phyloP scores from a whole-genome alignment of 1,284 basidiomycete genomes.

The Melampsora abietis-canadensis region DNA sequence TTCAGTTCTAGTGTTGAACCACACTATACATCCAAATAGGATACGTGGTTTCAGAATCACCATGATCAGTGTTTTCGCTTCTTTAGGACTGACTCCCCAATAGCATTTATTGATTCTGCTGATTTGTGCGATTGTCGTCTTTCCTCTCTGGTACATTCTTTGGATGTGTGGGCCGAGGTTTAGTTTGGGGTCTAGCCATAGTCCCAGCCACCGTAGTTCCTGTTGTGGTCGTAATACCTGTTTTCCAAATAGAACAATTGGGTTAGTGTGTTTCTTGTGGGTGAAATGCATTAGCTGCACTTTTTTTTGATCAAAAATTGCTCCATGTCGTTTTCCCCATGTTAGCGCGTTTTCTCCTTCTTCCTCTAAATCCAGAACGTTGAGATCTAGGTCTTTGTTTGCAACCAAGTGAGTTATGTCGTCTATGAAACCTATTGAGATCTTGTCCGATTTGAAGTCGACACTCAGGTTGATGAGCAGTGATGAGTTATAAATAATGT shows the following conservation, averaged over 20 bases:
- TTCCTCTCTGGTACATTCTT: not conserved
- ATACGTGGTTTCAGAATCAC: not conserved
- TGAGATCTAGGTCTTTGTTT: not conserved
- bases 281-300: conserved; percentile 11
- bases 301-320: conserved; percentile 24
- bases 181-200: not conserved
- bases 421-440: conserved; percentile 23
- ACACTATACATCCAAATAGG: conserved; percentile 5
- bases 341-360: not conserved
- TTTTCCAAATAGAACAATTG: not conserved
- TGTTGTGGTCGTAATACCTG: not conserved
- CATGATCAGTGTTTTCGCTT: conserved; percentile 2
- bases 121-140: not conserved
- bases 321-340: conserved; percentile 8
- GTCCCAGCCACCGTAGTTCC: not conserved
- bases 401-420: conserved; percentile 17
- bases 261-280: not conserved
- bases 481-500: conserved; percentile 25
- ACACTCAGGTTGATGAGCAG: not conserved
- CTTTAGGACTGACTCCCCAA: conserved; percentile 1
- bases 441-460: not conserved
- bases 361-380: not conserved
- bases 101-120: conserved; percentile 4
- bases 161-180: not conserved
- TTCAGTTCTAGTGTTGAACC: too few relatives aligned